Percentiles rank a stretch among this genome's conserved stretches.
These are phyloP conservation scores for Typha latifolia DNA, from an alignment of 176 grass and related monocot genomes.

Conservation along the genomic window DNA sequence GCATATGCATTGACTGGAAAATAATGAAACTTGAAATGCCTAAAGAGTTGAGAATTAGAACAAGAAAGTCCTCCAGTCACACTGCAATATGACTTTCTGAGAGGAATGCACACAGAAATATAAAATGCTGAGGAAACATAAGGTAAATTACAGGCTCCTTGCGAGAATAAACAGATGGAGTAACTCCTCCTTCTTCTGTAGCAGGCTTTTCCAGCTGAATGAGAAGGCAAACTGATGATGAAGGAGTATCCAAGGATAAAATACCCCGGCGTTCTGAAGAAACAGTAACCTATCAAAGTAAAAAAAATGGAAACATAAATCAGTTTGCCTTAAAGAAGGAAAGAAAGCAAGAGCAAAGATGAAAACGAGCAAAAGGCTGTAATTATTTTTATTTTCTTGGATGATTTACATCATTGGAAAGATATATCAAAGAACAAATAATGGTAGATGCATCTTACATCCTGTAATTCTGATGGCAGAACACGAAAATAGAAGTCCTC, in stretches of 20 bases:
- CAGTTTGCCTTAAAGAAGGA: constrained; percentile 9
- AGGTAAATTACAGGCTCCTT: constrained; percentile 87
- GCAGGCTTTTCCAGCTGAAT: constrained; percentile 88
- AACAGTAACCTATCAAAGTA: constrained; percentile 43
- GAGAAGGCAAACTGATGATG: constrained; percentile 81
- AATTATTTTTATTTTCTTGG: background rate
- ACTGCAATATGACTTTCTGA: no score
- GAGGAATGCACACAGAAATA: no score
- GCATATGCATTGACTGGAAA: no score
- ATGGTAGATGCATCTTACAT: constrained; percentile 50
- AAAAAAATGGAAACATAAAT: constrained; percentile 16
- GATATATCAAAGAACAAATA: background rate
- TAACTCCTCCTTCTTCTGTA: constrained; percentile 94
- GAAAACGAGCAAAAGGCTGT: background rate
- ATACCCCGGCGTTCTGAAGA: constrained; percentile 52
- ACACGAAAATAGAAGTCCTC: constrained; percentile 87
- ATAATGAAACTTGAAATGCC: no score
- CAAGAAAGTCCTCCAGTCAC: no score
- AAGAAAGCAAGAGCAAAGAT: background rate
- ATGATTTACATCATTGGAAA: constrained; percentile 1
- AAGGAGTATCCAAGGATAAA: constrained; percentile 84
- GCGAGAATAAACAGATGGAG: constrained; percentile 93
- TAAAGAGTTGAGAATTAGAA: no score
- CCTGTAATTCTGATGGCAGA: constrained; percentile 67
- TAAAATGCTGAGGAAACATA: constrained; percentile 8